Conservation (phyloP, 768 basidiomycete species). For the Sporobolomyces phaffii region DNA sequence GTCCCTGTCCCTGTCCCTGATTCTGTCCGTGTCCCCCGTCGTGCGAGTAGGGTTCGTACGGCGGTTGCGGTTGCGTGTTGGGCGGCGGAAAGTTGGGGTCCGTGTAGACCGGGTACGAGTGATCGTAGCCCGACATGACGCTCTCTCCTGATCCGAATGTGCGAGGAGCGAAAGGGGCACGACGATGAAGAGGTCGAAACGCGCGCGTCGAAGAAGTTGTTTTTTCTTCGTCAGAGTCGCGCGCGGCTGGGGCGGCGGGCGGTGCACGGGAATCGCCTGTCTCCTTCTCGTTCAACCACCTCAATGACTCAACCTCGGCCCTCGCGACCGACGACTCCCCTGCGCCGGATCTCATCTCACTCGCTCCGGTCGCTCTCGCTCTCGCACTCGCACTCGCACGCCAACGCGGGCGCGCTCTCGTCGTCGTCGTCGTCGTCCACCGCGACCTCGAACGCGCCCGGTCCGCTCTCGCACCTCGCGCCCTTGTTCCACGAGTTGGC, state of each 20-base stretch:
- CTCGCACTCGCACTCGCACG: constrained; percentile 5
- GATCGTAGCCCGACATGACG: constrained; percentile 7
- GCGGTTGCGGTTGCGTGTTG: too few species aligned
- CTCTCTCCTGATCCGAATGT: background rate
- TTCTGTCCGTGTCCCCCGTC: background rate
- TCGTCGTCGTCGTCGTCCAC: background rate
- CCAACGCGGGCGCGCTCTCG: background rate
- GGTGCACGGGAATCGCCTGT: background rate
- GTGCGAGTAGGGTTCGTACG: constrained; percentile 5
- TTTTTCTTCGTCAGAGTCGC: too few species aligned
- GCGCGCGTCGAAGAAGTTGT: background rate
- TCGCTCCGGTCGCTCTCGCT: constrained; percentile 31
- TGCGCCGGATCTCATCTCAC: constrained; percentile 25
- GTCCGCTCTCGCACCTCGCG: constrained; percentile 24
- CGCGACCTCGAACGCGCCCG: too few species aligned
- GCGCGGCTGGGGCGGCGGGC: background rate
- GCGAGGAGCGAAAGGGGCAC: too few species aligned
- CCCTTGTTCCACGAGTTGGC: constrained; percentile 35
- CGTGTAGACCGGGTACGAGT: background rate
- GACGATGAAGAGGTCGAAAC: too few species aligned
- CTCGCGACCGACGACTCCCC: constrained; percentile 26
- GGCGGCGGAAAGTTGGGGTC: background rate
- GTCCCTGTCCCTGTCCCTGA: background rate
- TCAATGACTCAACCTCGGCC: background rate
- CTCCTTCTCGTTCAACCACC: background rate